Evolutionary conservation across 345 rosid species (phyloP).

Genomic region (Rhizophora apiculata): DNA sequence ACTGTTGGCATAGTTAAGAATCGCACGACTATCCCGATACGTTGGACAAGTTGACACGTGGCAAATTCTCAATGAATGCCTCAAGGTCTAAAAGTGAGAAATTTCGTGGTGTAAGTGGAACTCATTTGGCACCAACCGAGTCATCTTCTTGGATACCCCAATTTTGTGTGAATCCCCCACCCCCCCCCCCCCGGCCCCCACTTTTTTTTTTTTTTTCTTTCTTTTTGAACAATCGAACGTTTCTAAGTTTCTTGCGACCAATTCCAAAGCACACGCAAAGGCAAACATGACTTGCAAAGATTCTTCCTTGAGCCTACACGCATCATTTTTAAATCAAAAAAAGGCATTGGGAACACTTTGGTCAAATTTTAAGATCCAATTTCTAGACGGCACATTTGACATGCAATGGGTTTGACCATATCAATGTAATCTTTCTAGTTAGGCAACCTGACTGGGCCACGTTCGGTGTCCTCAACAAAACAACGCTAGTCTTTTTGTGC

Average conservation of each 20-base stretch:
- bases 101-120: background rate
- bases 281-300: background rate
- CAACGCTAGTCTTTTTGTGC: background rate
- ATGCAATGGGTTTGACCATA: too few relatives aligned
- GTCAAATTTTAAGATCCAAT: too few relatives aligned
- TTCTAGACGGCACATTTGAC: too few relatives aligned
- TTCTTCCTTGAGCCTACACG: conserved; percentile 4
- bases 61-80: background rate
- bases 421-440: too few relatives aligned
- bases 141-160: background rate
- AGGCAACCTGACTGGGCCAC: too few relatives aligned
- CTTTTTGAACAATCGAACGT: background rate
- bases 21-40: background rate
- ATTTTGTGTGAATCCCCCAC: background rate
- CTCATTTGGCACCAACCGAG: background rate
- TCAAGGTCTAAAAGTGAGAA: background rate
- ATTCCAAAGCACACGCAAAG: conserved; percentile 12
- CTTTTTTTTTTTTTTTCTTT: background rate
- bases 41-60: background rate
- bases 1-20: too few relatives aligned
- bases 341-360: too few relatives aligned
- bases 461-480: background rate
- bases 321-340: background rate
- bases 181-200: too few relatives aligned
- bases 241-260: background rate